Evolutionary conservation across 2,329 filamentous ascomycete genomes (phyloP), one percentile per base, ranked within the genome.

Genomic region (Fusarium sp.): DNA sequence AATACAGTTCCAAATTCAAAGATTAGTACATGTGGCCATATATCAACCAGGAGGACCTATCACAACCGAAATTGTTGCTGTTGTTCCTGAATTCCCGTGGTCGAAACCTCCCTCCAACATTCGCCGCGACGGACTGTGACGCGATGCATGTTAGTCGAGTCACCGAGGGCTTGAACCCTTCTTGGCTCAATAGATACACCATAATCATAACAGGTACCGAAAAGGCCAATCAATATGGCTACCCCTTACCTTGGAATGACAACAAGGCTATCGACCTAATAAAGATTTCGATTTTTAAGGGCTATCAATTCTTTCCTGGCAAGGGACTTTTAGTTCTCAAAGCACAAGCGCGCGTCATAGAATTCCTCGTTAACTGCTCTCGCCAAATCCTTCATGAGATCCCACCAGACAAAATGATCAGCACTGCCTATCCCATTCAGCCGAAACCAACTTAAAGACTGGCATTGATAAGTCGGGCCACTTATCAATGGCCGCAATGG

Each of bases 11-110:
- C 13, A 65, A 71, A 25, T 71, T 77, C n/a, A 69, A 60, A 10
- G 79, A 82, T 8, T 57, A 77, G 11, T 87, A 78, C 63, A 74
- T 86, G 32, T 55, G 40, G 81, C 87, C 87, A 0, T 80, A 84
- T 47, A 83, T 90, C 73, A 90, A 90, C 67, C 79, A 86, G 42
- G 85, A 90, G 57, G 87, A 90, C 69, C 77, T 90, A 1, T 54
- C 71, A 0, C 78, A 82, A 24, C 74, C 81, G 0, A 84, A 82
- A 49, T 62, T 77, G 0, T 70, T 90, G 11, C 79, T 81, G 0
- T 74, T 90, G 9, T 77, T 90, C 22, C 73, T 91, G 13, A 86
- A 88, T 57, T 76, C 86, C 0, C 81, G 88, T 9, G 86, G 80
- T 7, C 81, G 84, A 0, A 71, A 87, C 57, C 62, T 72, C 0